phyloP scores from a whole-genome alignment of 805 yeast genomes.

The Brettanomyces anomalus region DNA sequence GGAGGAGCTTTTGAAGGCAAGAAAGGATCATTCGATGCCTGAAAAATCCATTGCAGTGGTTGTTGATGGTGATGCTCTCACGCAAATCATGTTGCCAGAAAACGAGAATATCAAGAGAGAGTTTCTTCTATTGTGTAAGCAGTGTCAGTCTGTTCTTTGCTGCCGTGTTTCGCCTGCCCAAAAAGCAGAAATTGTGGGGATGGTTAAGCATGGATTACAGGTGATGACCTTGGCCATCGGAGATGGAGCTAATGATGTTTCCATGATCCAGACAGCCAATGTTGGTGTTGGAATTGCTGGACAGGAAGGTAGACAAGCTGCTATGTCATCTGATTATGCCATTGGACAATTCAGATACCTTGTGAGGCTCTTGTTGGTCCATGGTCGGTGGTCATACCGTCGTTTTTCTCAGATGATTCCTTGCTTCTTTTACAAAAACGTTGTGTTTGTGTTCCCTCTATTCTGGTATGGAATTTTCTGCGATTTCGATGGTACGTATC shows the following conservation, averaged over 20 bases:
- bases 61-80: constrained; percentile 62
- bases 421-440: constrained; percentile 69
- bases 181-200: constrained; percentile 63
- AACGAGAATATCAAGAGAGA: constrained; percentile 34
- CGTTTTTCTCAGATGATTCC: constrained; percentile 73
- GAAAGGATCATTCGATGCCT: constrained; percentile 58
- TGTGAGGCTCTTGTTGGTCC: constrained; percentile 57
- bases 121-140: constrained; percentile 64
- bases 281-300: constrained; percentile 85
- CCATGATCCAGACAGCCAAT: constrained; percentile 82
- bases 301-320: constrained; percentile 82
- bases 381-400: constrained; percentile 79
- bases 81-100: constrained; percentile 25
- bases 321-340: constrained; percentile 79
- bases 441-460: constrained; percentile 60
- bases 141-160: constrained; percentile 70
- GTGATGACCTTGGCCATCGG: constrained; percentile 80
- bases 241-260: constrained; percentile 82
- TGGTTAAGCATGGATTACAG: constrained; percentile 53
- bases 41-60: constrained; percentile 47
- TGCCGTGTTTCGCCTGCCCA: constrained; percentile 82
- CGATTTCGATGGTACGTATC: constrained; percentile 66
- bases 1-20: constrained; percentile 40
- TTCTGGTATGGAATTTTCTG: constrained; percentile 71
- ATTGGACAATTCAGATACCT: constrained; percentile 70